Percentiles rank a stretch among this genome's conserved stretches.
These are phyloP conservation scores for Aspergillaceae sp. DNA, from an alignment of 2,329 filamentous ascomycete species.

Conservation along the genomic window DNA sequence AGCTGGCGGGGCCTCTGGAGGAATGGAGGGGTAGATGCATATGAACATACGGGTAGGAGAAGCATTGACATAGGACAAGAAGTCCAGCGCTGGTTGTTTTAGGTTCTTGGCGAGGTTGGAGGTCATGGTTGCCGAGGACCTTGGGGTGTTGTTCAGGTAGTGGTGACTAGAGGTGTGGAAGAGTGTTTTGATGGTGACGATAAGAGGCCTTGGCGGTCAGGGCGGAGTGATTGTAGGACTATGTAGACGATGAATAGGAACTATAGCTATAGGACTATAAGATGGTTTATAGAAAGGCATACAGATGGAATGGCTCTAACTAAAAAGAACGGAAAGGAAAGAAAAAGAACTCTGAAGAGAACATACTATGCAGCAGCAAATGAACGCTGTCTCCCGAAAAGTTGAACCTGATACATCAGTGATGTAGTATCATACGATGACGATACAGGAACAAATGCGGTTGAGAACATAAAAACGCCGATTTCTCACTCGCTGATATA, in stretches of 20 bases:
- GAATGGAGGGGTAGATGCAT: not conserved
- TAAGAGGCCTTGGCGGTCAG: not conserved
- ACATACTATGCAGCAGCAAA: too few species aligned
- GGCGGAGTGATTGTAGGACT: not conserved
- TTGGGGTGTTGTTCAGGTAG: conserved; percentile 1
- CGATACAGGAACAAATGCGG: too few species aligned
- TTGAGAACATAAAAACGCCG: too few species aligned
- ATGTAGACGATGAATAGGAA: too few species aligned
- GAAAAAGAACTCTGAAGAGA: not conserved
- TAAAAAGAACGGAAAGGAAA: too few species aligned
- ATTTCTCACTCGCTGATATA: too few species aligned
- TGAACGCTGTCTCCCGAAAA: too few species aligned
- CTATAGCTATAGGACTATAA: too few species aligned
- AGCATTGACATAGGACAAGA: conserved; percentile 86
- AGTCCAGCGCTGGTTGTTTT: conserved; percentile 59
- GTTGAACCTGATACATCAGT: too few species aligned
- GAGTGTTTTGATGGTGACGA: not conserved
- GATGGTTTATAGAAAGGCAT: too few species aligned
- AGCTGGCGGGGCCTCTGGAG: conserved; percentile 2
- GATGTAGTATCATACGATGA: too few species aligned
- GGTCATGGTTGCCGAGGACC: conserved; percentile 21
- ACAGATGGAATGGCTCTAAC: too few species aligned
- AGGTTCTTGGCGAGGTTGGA: conserved; percentile 16
- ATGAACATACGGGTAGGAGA: conserved; percentile 72
- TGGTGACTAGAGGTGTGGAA: not conserved